These are phyloP conservation scores for Ceratobasidium sp. DNA, from an alignment of 1,284 basidiomycete species.

Conservation along the genomic window DNA sequence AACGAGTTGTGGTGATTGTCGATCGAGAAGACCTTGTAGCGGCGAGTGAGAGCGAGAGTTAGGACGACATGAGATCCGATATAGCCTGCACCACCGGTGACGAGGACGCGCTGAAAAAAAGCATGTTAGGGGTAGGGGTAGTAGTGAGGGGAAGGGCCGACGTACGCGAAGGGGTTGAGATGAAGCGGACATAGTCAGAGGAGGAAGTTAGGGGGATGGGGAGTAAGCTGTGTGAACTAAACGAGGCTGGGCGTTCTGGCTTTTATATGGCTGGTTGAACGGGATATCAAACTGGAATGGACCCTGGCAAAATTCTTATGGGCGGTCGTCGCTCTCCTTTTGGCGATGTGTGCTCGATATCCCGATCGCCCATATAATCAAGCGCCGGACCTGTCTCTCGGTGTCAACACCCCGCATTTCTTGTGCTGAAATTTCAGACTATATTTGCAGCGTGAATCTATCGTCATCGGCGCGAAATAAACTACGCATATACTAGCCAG, in stretches of 20 bases:
- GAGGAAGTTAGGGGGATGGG: constrained; percentile 1
- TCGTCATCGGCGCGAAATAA: background rate
- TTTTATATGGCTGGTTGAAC: constrained; percentile 27
- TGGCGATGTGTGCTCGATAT: constrained; percentile 38
- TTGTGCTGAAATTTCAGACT: background rate
- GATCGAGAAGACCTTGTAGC: constrained; percentile 92
- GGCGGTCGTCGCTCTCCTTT: constrained; percentile 43
- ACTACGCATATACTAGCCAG: constrained; percentile 29
- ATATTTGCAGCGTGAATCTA: constrained; percentile 3
- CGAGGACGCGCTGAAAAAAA: constrained; percentile 73
- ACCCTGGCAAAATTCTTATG: constrained; percentile 35
- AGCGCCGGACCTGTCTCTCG: constrained; percentile 36
- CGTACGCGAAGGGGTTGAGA: constrained; percentile 42
- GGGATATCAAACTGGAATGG: constrained; percentile 43
- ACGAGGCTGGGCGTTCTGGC: background rate
- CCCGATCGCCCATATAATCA: constrained; percentile 39
- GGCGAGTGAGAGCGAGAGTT: constrained; percentile 84
- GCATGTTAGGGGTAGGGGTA: background rate
- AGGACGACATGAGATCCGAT: constrained; percentile 94
- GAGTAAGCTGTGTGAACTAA: background rate
- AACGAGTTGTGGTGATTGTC: constrained; percentile 95
- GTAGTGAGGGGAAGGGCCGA: background rate
- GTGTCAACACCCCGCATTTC: constrained; percentile 21
- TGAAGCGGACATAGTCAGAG: constrained; percentile 30
- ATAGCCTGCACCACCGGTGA: constrained; percentile 87